phyloP scores from a whole-genome alignment of 306 rosid species.

The Lathyrus oleraceus region DNA sequence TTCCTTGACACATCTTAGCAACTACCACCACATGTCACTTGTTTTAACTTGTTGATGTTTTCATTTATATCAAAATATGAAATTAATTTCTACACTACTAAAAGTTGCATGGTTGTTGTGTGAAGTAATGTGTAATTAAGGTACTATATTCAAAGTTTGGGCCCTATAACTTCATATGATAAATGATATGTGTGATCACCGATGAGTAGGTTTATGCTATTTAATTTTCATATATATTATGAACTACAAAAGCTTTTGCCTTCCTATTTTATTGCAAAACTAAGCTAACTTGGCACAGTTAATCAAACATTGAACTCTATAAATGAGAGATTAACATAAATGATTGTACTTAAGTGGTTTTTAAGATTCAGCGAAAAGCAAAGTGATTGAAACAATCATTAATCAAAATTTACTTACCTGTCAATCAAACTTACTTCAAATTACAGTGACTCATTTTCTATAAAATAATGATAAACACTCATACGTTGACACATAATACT shows the following conservation, averaged over 20 bases:
- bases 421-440: not conserved
- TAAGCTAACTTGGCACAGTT: slow-evolving; percentile 1
- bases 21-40: slow-evolving; percentile 3
- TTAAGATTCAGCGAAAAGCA: not conserved
- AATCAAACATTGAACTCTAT: not conserved
- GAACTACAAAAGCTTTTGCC: not conserved
- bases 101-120: slow-evolving; percentile 65
- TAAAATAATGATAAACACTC: not conserved
- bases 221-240: slow-evolving; percentile 30
- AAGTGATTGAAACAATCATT: not conserved
- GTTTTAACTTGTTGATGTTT: slow-evolving; percentile 15
- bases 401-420: not conserved
- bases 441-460: not conserved
- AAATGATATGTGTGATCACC: not conserved
- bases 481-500: no score
- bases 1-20: not conserved
- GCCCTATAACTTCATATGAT: slow-evolving; percentile 36
- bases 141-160: slow-evolving; percentile 52
- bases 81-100: not conserved
- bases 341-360: not conserved
- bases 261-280: not conserved
- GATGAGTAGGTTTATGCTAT: slow-evolving; percentile 11
- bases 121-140: slow-evolving; percentile 61
- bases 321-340: not conserved
- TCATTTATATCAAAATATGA: not conserved